A percentile compares a stretch with the other conserved stretches of the same genome.
phyloP scores from a whole-genome alignment of 73 alveolate species.

The Blepharisma japonicum region DNA sequence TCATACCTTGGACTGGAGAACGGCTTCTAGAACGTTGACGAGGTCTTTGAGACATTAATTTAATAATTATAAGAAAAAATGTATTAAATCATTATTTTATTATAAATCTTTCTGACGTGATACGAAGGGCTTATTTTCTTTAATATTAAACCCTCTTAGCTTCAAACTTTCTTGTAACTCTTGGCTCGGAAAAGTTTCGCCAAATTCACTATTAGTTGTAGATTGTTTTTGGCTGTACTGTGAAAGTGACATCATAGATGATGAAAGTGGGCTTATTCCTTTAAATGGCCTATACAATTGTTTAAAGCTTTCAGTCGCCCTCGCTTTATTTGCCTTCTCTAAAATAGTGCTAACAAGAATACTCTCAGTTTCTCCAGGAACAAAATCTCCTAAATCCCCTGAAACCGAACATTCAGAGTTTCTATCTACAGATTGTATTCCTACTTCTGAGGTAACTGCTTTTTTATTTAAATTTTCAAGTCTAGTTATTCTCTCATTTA shows the following conservation, averaged over 20 bases:
- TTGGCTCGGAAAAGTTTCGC: neutral
- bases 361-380: constrained; percentile 29
- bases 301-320: neutral
- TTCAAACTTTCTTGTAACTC: neutral
- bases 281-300: too few species aligned
- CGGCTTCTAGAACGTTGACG: constrained; percentile 9
- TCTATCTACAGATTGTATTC: too few species aligned
- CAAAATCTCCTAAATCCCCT: neutral
- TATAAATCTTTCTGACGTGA: too few species aligned
- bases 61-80: too few species aligned
- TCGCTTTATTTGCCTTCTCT: constrained; percentile 13
- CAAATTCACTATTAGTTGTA: too few species aligned
- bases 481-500: neutral
- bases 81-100: too few species aligned
- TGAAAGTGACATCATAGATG: too few species aligned
- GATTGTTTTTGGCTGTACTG: too few species aligned
- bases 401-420: too few species aligned
- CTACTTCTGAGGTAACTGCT: too few species aligned
- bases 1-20: neutral
- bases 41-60: too few species aligned
- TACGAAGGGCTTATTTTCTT: neutral
- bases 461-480: neutral
- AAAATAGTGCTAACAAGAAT: constrained; percentile 1
- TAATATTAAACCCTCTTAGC: neutral
- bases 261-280: too few species aligned